Evolutionary conservation across 495 filamentous ascomycete species (phyloP), one percentile per base, ranked within the genome.

Genomic region (Tricharina praecox): DNA sequence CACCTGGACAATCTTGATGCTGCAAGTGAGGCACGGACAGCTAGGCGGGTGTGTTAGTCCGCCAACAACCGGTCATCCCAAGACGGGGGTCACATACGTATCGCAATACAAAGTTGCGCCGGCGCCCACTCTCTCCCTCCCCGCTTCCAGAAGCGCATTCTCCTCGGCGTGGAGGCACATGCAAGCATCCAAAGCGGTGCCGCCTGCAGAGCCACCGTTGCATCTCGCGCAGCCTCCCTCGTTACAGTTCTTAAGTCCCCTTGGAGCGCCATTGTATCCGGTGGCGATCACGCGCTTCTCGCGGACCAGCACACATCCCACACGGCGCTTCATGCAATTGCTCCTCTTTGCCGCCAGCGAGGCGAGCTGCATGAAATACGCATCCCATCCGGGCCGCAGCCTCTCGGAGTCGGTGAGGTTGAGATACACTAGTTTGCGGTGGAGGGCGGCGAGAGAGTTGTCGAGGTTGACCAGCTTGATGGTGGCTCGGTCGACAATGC

Each of bases 281-380:
- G 90, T 96, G 53, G 79, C 82, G 33, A 96, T 85, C 48, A 97
- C 90, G 48, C 86, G 72, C 50, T 77, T 77, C 51, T 85, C 81
- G 53, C 85, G 71, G 5, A 95, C 85, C n/a, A 97, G 69, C 4
- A 97, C 90, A 65, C 85, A 93, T 4, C 90, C 90, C 19, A 97
- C 90, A 47, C 87, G 75, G 23, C 90, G 73, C 66, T 95, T 94
- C 90, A 97, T 97, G 67, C 90, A 97, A 62, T 97, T 97, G 62
- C 79, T 82, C 52, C 90, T 72, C 52, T 82, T 83, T 1, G 90
- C 83, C 7, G 90, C 90, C 38, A 96, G 76, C 13, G 84, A 88
- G 7, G 88, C 86, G 4, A 97, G 70, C 46, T 82, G 71, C 90
- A 97, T 97, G 63, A 97, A 97, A 66, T 97, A 97, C 53, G 84